A percentile compares a stretch with the other conserved stretches of the same genome.
These are phyloP conservation scores for Mrakia blollopis DNA, from an alignment of 768 basidiomycete species.

Conservation along the genomic window DNA sequence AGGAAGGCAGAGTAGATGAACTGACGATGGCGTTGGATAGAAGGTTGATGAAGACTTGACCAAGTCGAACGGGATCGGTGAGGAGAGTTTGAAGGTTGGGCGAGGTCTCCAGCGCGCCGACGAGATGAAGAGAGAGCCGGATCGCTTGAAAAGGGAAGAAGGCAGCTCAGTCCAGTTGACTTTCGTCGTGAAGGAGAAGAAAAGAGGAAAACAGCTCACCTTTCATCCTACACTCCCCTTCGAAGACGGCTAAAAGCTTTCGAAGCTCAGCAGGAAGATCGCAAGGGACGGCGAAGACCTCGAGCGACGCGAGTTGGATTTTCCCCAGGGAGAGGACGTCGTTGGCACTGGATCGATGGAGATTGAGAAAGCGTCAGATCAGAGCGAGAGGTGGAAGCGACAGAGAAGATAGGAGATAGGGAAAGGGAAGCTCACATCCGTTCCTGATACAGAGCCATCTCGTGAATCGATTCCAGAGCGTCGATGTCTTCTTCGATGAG, in stretches of 20 bases:
- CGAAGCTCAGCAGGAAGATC: slow-evolving; percentile 40
- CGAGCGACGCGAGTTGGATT: slow-evolving; percentile 44
- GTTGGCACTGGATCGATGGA: slow-evolving; percentile 31
- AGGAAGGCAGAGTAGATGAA: too few species aligned
- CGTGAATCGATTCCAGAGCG: slow-evolving; percentile 23
- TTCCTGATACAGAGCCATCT: slow-evolving; percentile 23
- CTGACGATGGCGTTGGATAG: slow-evolving; percentile 39
- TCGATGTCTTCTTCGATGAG: slow-evolving; percentile 31
- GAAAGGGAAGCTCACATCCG: background rate
- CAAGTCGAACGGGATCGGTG: slow-evolving; percentile 41
- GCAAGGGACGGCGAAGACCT: slow-evolving; percentile 36
- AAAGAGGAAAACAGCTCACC: background rate
- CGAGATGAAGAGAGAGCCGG: background rate
- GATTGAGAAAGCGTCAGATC: too few species aligned
- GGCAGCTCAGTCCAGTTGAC: background rate
- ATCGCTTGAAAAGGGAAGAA: background rate
- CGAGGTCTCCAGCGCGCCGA: background rate
- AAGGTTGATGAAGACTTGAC: slow-evolving; percentile 42
- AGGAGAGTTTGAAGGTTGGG: slow-evolving; percentile 8
- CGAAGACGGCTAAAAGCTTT: slow-evolving; percentile 45
- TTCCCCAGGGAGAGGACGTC: slow-evolving; percentile 48
- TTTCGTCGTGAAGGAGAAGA: background rate
- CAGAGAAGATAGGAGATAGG: too few species aligned
- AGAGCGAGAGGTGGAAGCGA: too few species aligned
- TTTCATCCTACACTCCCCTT: slow-evolving; percentile 45